Evolutionary conservation across 192 early-diverging fungal genomes (phyloP), one percentile per base, ranked within the genome.

Genomic region (Coemansia nantahalensis): DNA sequence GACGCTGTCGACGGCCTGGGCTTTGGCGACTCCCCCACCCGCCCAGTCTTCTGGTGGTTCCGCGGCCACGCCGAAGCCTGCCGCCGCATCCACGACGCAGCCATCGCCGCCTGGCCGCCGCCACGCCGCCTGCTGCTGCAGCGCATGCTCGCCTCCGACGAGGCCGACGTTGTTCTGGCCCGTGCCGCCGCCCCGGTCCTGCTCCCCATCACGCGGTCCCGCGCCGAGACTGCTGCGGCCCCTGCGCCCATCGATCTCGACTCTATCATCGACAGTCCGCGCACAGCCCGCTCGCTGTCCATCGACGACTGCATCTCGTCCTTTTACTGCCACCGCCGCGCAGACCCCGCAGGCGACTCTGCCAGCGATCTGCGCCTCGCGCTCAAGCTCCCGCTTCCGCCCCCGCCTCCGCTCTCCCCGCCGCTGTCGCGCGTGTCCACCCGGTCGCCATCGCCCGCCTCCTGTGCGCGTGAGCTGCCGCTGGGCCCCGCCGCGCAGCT

Each of bases 31-130:
- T 50, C 69, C 7, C 77, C 80, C n/a, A 41, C 49, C 23, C 59
- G 51, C 24, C 54, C 62, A 2, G 55, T 66, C 41, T 81, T 87
- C 38, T 78, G 85, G 48, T 87, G 83, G 82, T 84, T 87, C 70
- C 60, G 82, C 14, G 47, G 68, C 6, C 80, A 81, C 52, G 49
- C 60, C 1, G 33, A 38, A 14, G 17, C 45, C n/a, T 60, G 78
- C 48, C 53, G 40, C 23, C 56, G 55, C 14, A 53, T 74, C 44
- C 33, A 39, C 24, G 26, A 53, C 13, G 45, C 37, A 0, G 41
- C 26, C 26, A 7, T 68, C 14, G 11, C 40, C 7, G 22, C 30
- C 2, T 46, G 44, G 45, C 49, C 63, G 4, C 38, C 36, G 16
- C 36, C 19, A 18, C 44, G 68, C 23, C 47, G 64, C 43, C 35